These are phyloP conservation scores for Suillus luteus DNA, from an alignment of 768 basidiomycete species.

Conservation along the genomic window DNA sequence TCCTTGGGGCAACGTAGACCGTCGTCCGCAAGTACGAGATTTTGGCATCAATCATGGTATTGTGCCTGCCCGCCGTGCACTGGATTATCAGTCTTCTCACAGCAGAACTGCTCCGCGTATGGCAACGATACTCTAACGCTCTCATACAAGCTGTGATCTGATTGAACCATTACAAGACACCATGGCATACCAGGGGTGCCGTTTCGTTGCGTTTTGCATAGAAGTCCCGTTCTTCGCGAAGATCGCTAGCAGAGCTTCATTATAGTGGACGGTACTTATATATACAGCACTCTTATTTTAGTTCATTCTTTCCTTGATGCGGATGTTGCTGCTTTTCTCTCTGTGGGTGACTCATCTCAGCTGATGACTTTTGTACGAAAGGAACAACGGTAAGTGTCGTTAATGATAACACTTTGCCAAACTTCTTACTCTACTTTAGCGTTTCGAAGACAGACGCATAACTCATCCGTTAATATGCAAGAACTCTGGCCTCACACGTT, in stretches of 20 bases:
- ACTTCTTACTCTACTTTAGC: background rate
- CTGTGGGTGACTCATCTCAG: background rate
- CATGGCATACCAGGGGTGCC: no score
- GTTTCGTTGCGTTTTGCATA: background rate
- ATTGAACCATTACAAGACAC: background rate
- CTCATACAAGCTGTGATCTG: background rate
- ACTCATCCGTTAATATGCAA: no score
- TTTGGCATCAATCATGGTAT: background rate
- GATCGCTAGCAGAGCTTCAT: background rate
- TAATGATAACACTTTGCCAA: background rate
- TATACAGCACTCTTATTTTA: background rate
- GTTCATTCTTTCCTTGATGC: background rate
- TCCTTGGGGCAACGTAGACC: background rate
- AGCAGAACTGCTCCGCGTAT: background rate
- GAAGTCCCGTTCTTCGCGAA: slow-evolving; percentile 4
- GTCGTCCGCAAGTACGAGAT: background rate
- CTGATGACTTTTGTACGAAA: background rate
- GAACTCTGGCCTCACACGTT: background rate
- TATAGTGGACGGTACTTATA: background rate
- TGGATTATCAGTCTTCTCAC: slow-evolving; percentile 3
- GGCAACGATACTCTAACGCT: background rate
- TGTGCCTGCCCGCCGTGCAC: background rate
- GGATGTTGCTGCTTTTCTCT: background rate
- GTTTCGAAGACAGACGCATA: background rate
- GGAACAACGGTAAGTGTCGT: background rate